phyloP scores from a whole-genome alignment of 192 early-diverging fungal species.

The Podochytrium sp. region DNA sequence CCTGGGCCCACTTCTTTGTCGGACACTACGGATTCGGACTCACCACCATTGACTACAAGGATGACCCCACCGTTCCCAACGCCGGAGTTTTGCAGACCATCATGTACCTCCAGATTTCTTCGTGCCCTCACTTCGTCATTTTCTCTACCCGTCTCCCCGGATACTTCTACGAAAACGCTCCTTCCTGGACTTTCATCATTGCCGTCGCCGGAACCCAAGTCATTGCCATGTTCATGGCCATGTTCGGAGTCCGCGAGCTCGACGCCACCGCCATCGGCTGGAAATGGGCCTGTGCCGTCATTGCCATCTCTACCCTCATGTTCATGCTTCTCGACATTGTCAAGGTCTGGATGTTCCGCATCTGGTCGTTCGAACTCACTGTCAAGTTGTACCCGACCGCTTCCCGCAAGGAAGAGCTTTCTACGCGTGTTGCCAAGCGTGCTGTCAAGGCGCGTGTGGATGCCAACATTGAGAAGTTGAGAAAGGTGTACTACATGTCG shows the following conservation, averaged over 20 bases:
- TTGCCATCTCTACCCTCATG: slow-evolving; percentile 78
- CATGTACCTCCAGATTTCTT: slow-evolving; percentile 89
- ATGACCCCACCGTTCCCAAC: slow-evolving; percentile 35
- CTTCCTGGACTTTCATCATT: slow-evolving; percentile 75
- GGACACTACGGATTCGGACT: slow-evolving; percentile 57
- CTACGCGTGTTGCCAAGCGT: slow-evolving; percentile 2
- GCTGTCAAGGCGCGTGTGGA: slow-evolving; percentile 28
- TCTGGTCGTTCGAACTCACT: slow-evolving; percentile 90
- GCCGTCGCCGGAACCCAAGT: slow-evolving; percentile 89
- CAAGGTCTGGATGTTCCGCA: slow-evolving; percentile 82
- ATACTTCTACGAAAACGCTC: slow-evolving; percentile 87
- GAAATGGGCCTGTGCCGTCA: slow-evolving; percentile 69
- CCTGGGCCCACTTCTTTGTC: slow-evolving; percentile 84
- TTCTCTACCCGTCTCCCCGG: slow-evolving; percentile 91
- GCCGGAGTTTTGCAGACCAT: background rate
- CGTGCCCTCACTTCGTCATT: slow-evolving; percentile 95
- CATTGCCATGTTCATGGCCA: slow-evolving; percentile 88
- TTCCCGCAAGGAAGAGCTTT: slow-evolving; percentile 65
- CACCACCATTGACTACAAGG: background rate
- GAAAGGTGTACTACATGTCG: slow-evolving; percentile 29
- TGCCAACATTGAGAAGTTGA: slow-evolving; percentile 39
- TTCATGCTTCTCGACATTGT: slow-evolving; percentile 86
- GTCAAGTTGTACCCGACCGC: slow-evolving; percentile 79
- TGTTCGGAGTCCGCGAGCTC: slow-evolving; percentile 59
- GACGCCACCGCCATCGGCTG: slow-evolving; percentile 51